Conservation (phyloP, 1,284 basidiomycete genomes). For the Marasmius tenuissimus region DNA sequence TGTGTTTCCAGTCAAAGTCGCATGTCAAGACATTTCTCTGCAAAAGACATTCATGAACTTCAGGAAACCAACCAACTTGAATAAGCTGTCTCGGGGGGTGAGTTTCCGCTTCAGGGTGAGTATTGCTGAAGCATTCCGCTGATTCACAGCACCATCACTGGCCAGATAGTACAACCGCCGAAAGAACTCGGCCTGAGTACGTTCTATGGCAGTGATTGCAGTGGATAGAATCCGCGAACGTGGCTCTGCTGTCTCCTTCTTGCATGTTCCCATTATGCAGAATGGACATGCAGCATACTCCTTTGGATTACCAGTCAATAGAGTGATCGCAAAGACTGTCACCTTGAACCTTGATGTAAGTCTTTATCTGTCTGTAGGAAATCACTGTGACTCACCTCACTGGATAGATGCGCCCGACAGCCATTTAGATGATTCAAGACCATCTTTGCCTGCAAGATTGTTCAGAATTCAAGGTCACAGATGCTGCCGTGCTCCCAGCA, state of each 20-base stretch:
- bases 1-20: constrained; percentile 35
- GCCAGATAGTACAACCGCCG: background rate
- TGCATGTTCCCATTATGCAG: constrained; percentile 30
- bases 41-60: constrained; percentile 28
- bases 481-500: constrained; percentile 28
- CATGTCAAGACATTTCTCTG: constrained; percentile 32
- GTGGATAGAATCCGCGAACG: constrained; percentile 25
- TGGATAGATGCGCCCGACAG: constrained; percentile 24
- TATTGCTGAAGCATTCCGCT: background rate
- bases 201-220: constrained; percentile 17
- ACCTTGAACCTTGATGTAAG: constrained; percentile 15
- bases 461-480: constrained; percentile 19
- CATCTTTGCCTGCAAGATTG: constrained; percentile 21
- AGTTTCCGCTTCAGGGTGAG: background rate
- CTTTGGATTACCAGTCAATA: constrained; percentile 19
- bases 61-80: constrained; percentile 19
- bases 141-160: background rate
- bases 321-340: constrained; percentile 25
- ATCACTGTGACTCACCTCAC: constrained; percentile 22
- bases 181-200: background rate
- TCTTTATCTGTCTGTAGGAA: background rate
- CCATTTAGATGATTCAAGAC: constrained; percentile 21
- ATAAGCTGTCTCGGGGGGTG: constrained; percentile 13
- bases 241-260: constrained; percentile 22
- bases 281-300: constrained; percentile 26